These are phyloP conservation scores for Rhododendron molle DNA, from an alignment of 148 eudicot genomes.

Conservation along the genomic window DNA sequence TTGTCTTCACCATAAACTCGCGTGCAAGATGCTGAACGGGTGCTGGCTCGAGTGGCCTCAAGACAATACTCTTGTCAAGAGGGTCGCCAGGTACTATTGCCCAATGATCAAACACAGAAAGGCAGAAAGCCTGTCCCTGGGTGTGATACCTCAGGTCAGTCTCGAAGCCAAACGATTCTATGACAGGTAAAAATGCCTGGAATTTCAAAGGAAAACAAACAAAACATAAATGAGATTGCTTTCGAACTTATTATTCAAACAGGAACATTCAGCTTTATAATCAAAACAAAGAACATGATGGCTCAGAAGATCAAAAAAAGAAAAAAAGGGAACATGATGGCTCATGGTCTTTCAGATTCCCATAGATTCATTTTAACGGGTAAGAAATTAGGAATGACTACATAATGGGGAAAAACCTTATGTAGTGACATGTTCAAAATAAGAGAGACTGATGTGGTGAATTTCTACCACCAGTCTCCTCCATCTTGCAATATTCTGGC, in stretches of 20 bases:
- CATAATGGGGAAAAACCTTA: not conserved
- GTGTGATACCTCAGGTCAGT: constrained; percentile 98
- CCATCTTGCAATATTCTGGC: not conserved
- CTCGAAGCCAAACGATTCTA: constrained; percentile 96
- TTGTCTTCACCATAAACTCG: constrained; percentile 97
- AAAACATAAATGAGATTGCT: not conserved
- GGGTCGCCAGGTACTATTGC: constrained; percentile 99
- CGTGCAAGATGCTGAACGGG: constrained; percentile 93
- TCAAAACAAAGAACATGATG: not conserved
- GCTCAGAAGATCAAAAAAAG: not conserved
- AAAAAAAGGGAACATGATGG: not conserved
- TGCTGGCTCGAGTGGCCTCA: constrained; percentile 96
- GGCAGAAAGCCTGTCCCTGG: constrained; percentile 95
- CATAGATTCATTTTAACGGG: not conserved
- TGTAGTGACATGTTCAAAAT: not conserved
- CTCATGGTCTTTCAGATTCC: not conserved
- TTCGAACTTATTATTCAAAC: not conserved
- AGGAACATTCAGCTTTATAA: not conserved
- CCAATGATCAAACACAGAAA: constrained; percentile 95
- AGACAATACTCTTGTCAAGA: constrained; percentile 83
- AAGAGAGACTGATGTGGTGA: not conserved
- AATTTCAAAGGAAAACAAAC: not conserved
- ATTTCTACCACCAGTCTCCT: not conserved
- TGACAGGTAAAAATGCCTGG: constrained; percentile 92
- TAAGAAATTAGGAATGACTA: not conserved